A percentile compares a stretch with the other conserved stretches of the same genome.
Evolutionary conservation across 768 basidiomycete species (phyloP).

Genomic region (Calocera cornea): DNA sequence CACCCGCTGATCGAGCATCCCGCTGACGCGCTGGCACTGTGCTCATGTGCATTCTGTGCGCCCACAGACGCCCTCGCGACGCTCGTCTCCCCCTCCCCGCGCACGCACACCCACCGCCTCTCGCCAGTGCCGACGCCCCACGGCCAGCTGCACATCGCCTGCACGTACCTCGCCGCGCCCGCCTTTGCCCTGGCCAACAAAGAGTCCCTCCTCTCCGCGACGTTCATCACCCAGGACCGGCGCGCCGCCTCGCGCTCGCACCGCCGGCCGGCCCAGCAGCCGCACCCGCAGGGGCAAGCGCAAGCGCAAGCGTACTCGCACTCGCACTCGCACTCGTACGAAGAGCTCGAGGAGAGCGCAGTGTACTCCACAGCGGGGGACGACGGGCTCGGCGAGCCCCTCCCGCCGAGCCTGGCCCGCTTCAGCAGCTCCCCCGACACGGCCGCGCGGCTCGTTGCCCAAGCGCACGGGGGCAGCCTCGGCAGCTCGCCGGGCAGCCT

Average conservation of each 20-base stretch:
- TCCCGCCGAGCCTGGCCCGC: neutral
- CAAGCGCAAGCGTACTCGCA: no score
- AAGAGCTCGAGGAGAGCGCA: neutral
- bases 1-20: neutral
- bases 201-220: neutral
- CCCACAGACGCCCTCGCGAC: neutral
- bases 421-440: neutral
- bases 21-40: neutral
- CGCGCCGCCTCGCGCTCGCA: neutral
- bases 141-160: neutral
- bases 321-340: neutral
- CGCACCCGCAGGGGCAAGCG: neutral
- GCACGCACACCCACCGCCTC: neutral
- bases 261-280: neutral
- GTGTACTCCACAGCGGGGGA: neutral
- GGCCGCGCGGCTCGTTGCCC: neutral
- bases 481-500: neutral
- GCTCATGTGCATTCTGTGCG: neutral
- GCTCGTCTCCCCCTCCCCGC: slow-evolving; percentile 1
- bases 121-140: neutral
- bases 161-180: neutral
- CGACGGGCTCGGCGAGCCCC: neutral
- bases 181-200: neutral
- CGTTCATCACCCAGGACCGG: neutral
- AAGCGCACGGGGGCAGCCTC: neutral